These are phyloP conservation scores for Wickerhamomyces rabaulensis DNA, from an alignment of 805 yeast genomes.

Conservation along the genomic window DNA sequence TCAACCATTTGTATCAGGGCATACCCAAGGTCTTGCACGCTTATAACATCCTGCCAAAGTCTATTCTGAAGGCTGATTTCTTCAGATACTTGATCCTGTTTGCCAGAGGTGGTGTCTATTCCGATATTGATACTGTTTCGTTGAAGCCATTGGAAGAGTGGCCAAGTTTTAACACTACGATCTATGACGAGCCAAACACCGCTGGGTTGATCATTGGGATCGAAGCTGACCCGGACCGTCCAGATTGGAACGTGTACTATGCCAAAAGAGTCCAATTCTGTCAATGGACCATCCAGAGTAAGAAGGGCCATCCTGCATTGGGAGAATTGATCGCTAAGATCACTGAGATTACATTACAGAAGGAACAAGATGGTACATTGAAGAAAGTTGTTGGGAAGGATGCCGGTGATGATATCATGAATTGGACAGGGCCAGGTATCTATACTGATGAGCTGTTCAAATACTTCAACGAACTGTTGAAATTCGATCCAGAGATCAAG, in stretches of 20 bases:
- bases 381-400: slow-evolving; percentile 49
- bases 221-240: slow-evolving; percentile 95
- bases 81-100: slow-evolving; percentile 81
- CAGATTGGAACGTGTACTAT: slow-evolving; percentile 91
- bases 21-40: slow-evolving; percentile 77
- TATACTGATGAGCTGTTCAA: slow-evolving; percentile 85
- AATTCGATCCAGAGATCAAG: slow-evolving; percentile 1
- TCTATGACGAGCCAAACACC: slow-evolving; percentile 17
- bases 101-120: slow-evolving; percentile 90
- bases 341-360: slow-evolving; percentile 64
- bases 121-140: slow-evolving; percentile 83
- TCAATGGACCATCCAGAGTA: slow-evolving; percentile 93
- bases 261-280: slow-evolving; percentile 92
- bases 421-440: slow-evolving; percentile 96
- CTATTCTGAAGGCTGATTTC: slow-evolving; percentile 87
- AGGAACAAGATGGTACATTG: slow-evolving; percentile 43
- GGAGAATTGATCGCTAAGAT: slow-evolving; percentile 76
- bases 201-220: slow-evolving; percentile 85
- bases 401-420: slow-evolving; percentile 75
- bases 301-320: slow-evolving; percentile 86
- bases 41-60: slow-evolving; percentile 69
- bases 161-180: slow-evolving; percentile 47
- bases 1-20: slow-evolving; percentile 53
- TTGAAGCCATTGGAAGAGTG: slow-evolving; percentile 70
- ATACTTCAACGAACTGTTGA: slow-evolving; percentile 54